Conservation (phyloP, 2,329 filamentous ascomycete species). For the Fusarium hostae region DNA sequence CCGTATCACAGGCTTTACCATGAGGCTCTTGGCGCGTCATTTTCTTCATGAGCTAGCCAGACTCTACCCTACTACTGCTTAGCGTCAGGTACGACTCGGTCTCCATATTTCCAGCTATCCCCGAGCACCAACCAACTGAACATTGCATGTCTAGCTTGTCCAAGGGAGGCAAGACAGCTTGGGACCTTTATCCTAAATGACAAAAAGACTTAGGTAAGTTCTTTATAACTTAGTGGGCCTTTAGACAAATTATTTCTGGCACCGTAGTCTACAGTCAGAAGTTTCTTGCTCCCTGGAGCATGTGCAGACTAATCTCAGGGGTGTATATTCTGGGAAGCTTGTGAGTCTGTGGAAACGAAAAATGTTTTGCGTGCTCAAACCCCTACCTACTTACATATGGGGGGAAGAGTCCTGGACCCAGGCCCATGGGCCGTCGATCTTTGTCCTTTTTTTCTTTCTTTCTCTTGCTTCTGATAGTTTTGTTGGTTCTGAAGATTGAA, state of each 20-base stretch:
- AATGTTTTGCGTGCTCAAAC: background rate
- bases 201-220: background rate
- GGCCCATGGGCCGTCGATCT: background rate
- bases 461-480: constrained; percentile 5
- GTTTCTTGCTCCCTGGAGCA: background rate
- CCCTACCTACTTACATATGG: constrained; percentile 10
- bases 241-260: background rate
- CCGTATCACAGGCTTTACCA: background rate
- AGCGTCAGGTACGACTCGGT: constrained; percentile 1
- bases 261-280: background rate
- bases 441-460: background rate
- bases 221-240: fast-evolving
- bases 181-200: background rate
- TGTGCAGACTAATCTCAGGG: constrained; percentile 1
- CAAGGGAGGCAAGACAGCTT: background rate
- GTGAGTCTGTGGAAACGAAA: background rate
- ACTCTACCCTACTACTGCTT: background rate
- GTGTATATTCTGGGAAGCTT: background rate
- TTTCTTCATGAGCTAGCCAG: background rate
- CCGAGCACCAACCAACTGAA: background rate
- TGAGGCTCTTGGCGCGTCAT: constrained; percentile 6
- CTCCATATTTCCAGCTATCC: background rate
- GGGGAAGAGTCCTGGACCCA: background rate
- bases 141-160: background rate
- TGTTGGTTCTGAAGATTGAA: background rate